Conservation (phyloP, 352 stramenopile genomes). For the Pythium brassicae region DNA sequence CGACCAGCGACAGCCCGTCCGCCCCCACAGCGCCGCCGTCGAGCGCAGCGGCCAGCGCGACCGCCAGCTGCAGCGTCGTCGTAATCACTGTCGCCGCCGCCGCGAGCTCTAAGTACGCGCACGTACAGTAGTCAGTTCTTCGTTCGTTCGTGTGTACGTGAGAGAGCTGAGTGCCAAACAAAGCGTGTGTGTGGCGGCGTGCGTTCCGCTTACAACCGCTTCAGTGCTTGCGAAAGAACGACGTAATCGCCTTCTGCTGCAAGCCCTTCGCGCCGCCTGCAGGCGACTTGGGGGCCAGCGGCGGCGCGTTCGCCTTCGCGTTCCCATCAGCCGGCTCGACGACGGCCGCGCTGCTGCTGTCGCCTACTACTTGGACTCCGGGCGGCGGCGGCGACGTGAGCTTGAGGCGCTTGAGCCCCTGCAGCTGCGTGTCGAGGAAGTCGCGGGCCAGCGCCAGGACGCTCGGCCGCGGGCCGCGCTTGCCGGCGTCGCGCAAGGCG, state of each 20-base stretch:
- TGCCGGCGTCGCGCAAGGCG: slow-evolving; percentile 3
- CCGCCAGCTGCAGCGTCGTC: not conserved
- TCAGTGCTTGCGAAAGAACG: slow-evolving; percentile 10
- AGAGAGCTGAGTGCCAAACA: not conserved
- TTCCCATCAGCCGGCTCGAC: no score
- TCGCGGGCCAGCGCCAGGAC: slow-evolving; percentile 8
- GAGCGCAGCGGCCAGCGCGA: not conserved
- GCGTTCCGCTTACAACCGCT: no score
- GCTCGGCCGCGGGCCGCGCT: slow-evolving; percentile 6
- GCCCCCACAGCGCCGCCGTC: not conserved
- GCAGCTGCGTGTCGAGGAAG: slow-evolving; percentile 8
- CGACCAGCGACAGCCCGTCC: not conserved
- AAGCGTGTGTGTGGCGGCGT: not conserved
- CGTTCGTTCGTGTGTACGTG: no score
- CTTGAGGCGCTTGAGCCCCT: slow-evolving; percentile 9
- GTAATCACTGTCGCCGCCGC: not conserved
- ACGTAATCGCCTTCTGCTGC: slow-evolving; percentile 9
- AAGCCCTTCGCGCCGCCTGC: not conserved
- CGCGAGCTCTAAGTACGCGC: no score
- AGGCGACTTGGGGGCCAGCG: not conserved
- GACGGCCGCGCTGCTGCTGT: not conserved
- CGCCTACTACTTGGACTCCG: no score
- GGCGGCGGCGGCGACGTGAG: not conserved
- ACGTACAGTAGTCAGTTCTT: not conserved
- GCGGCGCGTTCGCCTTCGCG: not conserved